Conservation (phyloP, 2,329 filamentous ascomycete species). For the Pyricularia sp. region DNA sequence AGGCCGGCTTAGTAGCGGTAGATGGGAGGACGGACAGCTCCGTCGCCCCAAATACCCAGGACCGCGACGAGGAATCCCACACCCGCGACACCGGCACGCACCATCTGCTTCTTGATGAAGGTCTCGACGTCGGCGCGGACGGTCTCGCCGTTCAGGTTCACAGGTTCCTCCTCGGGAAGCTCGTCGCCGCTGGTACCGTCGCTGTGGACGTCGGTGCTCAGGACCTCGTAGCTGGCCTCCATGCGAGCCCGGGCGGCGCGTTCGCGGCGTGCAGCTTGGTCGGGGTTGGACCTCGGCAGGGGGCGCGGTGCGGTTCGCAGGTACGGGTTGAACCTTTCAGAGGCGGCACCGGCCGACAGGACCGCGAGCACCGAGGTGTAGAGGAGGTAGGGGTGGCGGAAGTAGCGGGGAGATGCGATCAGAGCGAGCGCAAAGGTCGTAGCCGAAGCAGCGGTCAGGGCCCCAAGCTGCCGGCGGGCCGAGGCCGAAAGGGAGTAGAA, state of each 20-base stretch:
- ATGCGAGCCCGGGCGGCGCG: slow-evolving; percentile 30
- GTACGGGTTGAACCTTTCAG: slow-evolving; percentile 33
- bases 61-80: slow-evolving; percentile 48
- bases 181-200: slow-evolving; percentile 30
- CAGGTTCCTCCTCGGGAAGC: slow-evolving; percentile 26
- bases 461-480: slow-evolving; percentile 51
- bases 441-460: slow-evolving; percentile 55
- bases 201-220: slow-evolving; percentile 32
- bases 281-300: neutral
- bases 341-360: slow-evolving; percentile 42
- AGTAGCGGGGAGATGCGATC: slow-evolving; percentile 56
- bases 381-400: slow-evolving; percentile 78
- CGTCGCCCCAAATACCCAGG: slow-evolving; percentile 55
- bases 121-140: slow-evolving; percentile 42
- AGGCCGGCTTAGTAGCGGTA: neutral
- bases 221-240: slow-evolving; percentile 61
- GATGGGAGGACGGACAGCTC: slow-evolving; percentile 17
- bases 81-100: slow-evolving; percentile 39
- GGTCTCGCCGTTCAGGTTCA: slow-evolving; percentile 47
- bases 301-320: slow-evolving; percentile 14
- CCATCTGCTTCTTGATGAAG: slow-evolving; percentile 39
- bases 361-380: slow-evolving; percentile 65
- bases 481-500: slow-evolving; percentile 53
- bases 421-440: slow-evolving; percentile 67
- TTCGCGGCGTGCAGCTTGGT: slow-evolving; percentile 10